Evolutionary conservation across 805 yeast genomes (phyloP), one percentile per base, ranked within the genome.

Genomic region (Monosporozyma aerobia): DNA sequence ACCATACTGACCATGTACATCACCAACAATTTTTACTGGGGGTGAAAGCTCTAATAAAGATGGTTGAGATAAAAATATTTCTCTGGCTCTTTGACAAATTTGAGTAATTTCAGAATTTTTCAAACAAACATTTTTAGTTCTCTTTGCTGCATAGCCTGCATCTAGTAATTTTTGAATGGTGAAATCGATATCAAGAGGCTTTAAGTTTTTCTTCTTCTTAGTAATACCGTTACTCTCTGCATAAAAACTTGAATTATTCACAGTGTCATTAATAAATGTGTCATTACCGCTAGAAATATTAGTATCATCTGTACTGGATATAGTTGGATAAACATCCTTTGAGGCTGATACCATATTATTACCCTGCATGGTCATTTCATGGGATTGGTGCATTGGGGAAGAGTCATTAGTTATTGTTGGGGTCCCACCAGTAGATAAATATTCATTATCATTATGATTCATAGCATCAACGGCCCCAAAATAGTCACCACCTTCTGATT

Each of bases 1-100:
- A 50, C 87, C 86, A 67, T 85, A 94, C 70, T 94, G 99, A 32
- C 99, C 99, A 69, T 94, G 99, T 32, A 94, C 95, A 67, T 94
- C 99, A 44, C 94, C 94, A 6, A 86, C 92, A 54, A 87, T 79
- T 65, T 87, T 87, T 3, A 86, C 92, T 0, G 94, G 90, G 0
- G 94, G 70, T 23, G 87, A 80, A 55, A 92, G 75, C 68, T 94
- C 98, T 54, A 92, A 74, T 50, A 92, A 71, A 5, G 97, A 79
- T 5, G 99, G 99, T 68, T 94, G 98, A 51, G 87, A 79, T 53
- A 94, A 72, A 62, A 94, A 88, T 14, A 92, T 83, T 63, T 94
- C 97, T 56, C 97, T 77, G 3, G 97, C 95, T 41, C 82, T 80
- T 41, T 87, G 78, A 71, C 99, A 94, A 45, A 94, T 83, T 58